Evolutionary conservation across 129 eudicot genomes (phyloP).

Genomic region (Flaveria trinervia): DNA sequence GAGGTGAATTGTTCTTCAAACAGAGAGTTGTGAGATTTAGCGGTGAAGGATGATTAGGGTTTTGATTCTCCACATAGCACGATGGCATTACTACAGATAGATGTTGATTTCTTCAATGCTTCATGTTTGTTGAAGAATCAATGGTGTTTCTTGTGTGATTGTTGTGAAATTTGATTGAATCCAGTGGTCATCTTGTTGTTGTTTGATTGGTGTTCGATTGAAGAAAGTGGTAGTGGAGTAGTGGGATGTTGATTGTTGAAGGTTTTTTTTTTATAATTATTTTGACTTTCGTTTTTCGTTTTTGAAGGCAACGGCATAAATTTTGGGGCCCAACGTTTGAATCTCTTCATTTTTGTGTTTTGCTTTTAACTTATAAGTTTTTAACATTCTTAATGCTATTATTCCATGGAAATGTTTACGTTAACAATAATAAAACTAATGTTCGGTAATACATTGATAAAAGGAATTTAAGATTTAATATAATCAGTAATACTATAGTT

Average conservation of each 20-base stretch:
- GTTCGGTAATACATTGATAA: no score
- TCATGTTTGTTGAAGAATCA: conserved; percentile 2
- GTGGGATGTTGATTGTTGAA: not conserved
- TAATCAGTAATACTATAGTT: no score
- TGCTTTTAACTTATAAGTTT: no score
- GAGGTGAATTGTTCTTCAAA: conserved; percentile 49
- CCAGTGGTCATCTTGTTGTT: not conserved
- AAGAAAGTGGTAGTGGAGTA: conserved; percentile 4
- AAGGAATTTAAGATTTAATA: no score
- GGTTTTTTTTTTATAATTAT: not conserved
- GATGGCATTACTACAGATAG: conserved; percentile 39
- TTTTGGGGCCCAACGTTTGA: conserved; percentile 41
- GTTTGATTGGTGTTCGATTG: not conserved
- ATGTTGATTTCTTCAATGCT: not conserved
- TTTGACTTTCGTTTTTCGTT: conserved; percentile 29
- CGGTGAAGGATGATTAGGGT: conserved; percentile 35
- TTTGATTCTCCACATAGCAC: conserved; percentile 39
- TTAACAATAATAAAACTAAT: not conserved
- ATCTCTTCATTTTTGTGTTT: not conserved
- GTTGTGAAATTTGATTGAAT: conserved; percentile 1
- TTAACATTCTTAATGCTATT: not conserved
- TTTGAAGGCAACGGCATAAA: conserved; percentile 45
- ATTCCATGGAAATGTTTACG: not conserved
- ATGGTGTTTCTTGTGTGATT: not conserved
- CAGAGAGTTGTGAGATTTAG: conserved; percentile 23